A percentile compares a stretch with the other conserved stretches of the same genome.
Evolutionary conservation across 371 early-diverging fungal species (phyloP).

Genomic region (Syncephalastrum contaminatum): DNA sequence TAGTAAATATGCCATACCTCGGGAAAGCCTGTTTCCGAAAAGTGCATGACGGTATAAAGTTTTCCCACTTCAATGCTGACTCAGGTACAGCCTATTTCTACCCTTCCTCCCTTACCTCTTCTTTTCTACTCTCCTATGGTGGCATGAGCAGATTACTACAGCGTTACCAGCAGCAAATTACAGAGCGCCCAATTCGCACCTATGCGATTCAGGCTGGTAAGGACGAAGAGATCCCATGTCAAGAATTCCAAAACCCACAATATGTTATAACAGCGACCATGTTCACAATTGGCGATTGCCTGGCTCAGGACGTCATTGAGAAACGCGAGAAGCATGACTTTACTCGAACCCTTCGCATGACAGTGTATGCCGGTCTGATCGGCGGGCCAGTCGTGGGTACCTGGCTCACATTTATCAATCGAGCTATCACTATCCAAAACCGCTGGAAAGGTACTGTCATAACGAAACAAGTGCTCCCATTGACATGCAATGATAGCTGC

Average conservation of each 20-base stretch:
- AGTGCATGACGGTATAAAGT: too few species aligned
- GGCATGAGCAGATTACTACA: slow-evolving; percentile 3
- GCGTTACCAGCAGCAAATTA: slow-evolving; percentile 9
- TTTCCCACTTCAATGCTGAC: too few species aligned
- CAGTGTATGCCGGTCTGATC: slow-evolving; percentile 23
- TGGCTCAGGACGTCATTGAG: slow-evolving; percentile 32
- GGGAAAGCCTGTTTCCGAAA: too few species aligned
- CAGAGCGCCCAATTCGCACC: slow-evolving; percentile 13
- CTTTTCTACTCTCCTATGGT: too few species aligned
- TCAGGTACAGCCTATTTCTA: too few species aligned
- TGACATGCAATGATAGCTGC: slow-evolving; percentile 14
- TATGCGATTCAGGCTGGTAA: slow-evolving; percentile 20
- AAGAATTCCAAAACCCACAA: not conserved
- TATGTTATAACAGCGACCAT: slow-evolving; percentile 15
- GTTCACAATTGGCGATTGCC: slow-evolving; percentile 25
- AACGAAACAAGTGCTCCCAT: too few species aligned
- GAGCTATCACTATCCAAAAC: slow-evolving; percentile 20
- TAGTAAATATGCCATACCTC: too few species aligned
- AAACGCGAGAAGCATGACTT: slow-evolving; percentile 27
- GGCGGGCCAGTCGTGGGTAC: slow-evolving; percentile 31
- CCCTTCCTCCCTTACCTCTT: too few species aligned
- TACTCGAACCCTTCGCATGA: slow-evolving; percentile 20
- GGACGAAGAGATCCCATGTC: not conserved
- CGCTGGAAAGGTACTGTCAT: not conserved
- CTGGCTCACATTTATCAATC: slow-evolving; percentile 28